phyloP scores from a whole-genome alignment of 495 filamentous ascomycete species.

The Daldinia vernicosa region DNA sequence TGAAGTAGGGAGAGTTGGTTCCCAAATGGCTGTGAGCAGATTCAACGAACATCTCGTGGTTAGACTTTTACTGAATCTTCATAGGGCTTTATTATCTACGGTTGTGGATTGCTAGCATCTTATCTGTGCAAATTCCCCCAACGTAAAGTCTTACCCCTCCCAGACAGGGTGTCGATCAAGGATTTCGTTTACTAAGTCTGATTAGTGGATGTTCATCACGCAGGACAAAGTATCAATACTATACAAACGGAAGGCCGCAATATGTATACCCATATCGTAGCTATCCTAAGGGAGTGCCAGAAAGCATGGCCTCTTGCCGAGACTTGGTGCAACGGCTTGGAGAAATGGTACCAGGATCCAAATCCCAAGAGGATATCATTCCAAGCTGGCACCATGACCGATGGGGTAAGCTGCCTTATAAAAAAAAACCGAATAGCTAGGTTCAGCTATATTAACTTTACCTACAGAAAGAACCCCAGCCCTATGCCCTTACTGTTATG shows the following conservation, averaged over 20 bases:
- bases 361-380: conserved; percentile 46
- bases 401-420: conserved; percentile 48
- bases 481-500: conserved; percentile 44
- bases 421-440: not conserved
- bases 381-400: conserved; percentile 56
- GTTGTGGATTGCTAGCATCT: conserved; percentile 58
- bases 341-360: conserved; percentile 52
- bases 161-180: not conserved
- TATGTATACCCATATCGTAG: conserved; percentile 52
- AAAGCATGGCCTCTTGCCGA: conserved; percentile 57
- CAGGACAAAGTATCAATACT: conserved; percentile 40
- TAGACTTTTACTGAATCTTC: conserved; percentile 4
- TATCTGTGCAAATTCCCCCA: conserved; percentile 58
- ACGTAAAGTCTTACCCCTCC: conserved; percentile 39
- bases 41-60: not conserved
- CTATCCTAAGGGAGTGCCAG: conserved; percentile 53
- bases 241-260: conserved; percentile 47
- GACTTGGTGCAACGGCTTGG: conserved; percentile 55
- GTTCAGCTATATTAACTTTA: conserved; percentile 13
- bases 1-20: conserved; percentile 55
- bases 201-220: conserved; percentile 50
- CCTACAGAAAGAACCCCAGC: conserved; percentile 45
- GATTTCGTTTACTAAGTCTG: not conserved
- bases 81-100: conserved; percentile 59
- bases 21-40: conserved; percentile 59